These are phyloP conservation scores for Sclerotinia borealis DNA, from an alignment of 2,329 filamentous ascomycete genomes.

Conservation along the genomic window DNA sequence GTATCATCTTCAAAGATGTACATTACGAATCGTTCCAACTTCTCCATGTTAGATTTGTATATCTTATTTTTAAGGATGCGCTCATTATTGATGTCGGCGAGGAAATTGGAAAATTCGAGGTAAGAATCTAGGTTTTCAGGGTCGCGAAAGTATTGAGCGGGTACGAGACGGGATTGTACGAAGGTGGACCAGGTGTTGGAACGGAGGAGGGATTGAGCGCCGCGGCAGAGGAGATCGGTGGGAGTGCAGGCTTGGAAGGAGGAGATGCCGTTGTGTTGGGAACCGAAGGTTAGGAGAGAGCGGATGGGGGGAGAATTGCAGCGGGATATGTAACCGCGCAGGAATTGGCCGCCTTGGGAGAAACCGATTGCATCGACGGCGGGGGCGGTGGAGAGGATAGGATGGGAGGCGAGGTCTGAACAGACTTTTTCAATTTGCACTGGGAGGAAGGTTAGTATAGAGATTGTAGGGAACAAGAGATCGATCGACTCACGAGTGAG, in stretches of 20 bases:
- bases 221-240: constrained; percentile 74
- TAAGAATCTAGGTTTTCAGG: constrained; percentile 63
- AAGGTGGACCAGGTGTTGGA: constrained; percentile 74
- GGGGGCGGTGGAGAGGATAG: constrained; percentile 73
- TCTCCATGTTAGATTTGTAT: constrained; percentile 66
- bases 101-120: constrained; percentile 74
- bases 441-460: neutral
- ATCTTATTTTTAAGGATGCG: constrained; percentile 62
- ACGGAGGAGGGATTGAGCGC: constrained; percentile 70
- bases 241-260: constrained; percentile 69
- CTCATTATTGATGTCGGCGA: constrained; percentile 97
- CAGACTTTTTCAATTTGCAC: constrained; percentile 70
- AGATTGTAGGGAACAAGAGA: accelerated
- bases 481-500: constrained; percentile 44
- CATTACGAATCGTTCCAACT: constrained; percentile 76
- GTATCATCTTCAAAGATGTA: constrained; percentile 83
- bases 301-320: constrained; percentile 61
- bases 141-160: constrained; percentile 91
- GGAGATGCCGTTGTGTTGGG: constrained; percentile 75
- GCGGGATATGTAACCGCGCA: constrained; percentile 83
- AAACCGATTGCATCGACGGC: constrained; percentile 90
- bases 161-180: constrained; percentile 76
- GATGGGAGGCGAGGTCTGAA: constrained; percentile 65
- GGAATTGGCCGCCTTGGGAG: constrained; percentile 91
- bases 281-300: constrained; percentile 64